Conservation (phyloP, 164 flowering plant genomes). For the Protea cynaroides region DNA sequence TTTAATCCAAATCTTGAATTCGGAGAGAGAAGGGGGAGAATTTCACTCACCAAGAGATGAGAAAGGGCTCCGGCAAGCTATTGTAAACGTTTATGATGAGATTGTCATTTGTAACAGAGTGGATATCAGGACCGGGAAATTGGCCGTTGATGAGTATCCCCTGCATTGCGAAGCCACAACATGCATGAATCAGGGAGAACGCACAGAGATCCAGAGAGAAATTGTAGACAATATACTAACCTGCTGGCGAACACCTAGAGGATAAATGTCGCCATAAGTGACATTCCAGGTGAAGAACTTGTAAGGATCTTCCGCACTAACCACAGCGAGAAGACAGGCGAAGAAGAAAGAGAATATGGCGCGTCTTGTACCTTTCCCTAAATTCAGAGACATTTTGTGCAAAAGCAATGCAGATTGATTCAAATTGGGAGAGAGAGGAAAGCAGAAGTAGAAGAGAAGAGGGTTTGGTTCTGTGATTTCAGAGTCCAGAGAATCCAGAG, state of each 20-base stretch:
- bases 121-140: slow-evolving; percentile 82
- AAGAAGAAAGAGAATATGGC: neutral
- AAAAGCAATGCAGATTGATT: neutral
- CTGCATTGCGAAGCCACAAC: slow-evolving; percentile 19
- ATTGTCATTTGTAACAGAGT: slow-evolving; percentile 69
- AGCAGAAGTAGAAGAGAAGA: neutral
- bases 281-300: slow-evolving; percentile 51
- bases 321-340: neutral
- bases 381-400: neutral
- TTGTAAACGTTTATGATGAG: slow-evolving; percentile 68
- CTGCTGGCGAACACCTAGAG: slow-evolving; percentile 62
- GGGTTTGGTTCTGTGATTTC: no score
- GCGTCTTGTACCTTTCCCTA: neutral
- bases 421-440: neutral
- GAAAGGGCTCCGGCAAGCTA: slow-evolving; percentile 68
- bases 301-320: slow-evolving; percentile 50
- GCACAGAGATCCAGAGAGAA: neutral
- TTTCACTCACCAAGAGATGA: slow-evolving; percentile 60
- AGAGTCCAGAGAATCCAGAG: no score
- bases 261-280: slow-evolving; percentile 53
- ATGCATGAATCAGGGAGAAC: neutral
- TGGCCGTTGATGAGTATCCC: slow-evolving; percentile 78
- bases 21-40: neutral
- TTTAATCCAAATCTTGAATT: no score
- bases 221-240: slow-evolving; percentile 19